Evolutionary conservation across 371 early-diverging fungal species (phyloP).

Genomic region (Smittium mucronatum): DNA sequence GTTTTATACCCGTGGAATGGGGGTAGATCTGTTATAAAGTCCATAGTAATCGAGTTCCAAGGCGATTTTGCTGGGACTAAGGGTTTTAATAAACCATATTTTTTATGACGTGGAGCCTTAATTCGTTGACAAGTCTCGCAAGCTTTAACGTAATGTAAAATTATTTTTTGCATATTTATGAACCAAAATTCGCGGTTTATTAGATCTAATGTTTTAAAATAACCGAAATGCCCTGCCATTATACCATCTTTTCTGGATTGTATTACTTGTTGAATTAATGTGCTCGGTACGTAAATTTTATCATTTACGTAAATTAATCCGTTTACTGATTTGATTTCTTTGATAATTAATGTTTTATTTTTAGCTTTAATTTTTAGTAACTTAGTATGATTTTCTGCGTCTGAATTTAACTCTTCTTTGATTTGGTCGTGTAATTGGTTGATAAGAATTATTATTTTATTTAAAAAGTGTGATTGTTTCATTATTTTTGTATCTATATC

Average conservation of each 20-base stretch:
- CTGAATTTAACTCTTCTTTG: background rate
- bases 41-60: slow-evolving; percentile 36
- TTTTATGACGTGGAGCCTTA: background rate
- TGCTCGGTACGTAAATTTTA: background rate
- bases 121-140: slow-evolving; percentile 8
- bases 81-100: slow-evolving; percentile 14
- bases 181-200: slow-evolving; percentile 5
- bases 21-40: slow-evolving; percentile 38
- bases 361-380: background rate
- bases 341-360: background rate
- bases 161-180: background rate
- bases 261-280: background rate
- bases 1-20: slow-evolving; percentile 20
- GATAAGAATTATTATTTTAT: no score
- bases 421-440: no score
- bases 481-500: background rate
- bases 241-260: slow-evolving; percentile 4
- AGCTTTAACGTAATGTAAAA: slow-evolving; percentile 2
- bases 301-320: background rate
- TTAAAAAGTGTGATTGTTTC: no score
- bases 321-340: background rate
- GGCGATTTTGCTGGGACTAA: slow-evolving; percentile 16
- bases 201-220: background rate
- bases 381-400: background rate
- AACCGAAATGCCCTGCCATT: slow-evolving; percentile 5